phyloP scores from a whole-genome alignment of 177 flowering plant species.

The Vitis hybrid region DNA sequence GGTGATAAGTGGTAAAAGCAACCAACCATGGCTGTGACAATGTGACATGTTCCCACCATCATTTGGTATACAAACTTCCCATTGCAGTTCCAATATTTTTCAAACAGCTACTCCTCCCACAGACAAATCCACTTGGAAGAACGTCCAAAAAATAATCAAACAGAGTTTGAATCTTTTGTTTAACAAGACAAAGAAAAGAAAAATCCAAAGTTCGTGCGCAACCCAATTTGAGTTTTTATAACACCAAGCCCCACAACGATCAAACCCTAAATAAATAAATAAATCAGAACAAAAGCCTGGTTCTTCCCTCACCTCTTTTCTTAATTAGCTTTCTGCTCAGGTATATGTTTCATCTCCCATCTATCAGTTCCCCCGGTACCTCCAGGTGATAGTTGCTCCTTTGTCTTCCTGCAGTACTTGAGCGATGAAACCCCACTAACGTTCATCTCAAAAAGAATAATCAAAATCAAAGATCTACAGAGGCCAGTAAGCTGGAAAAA shows the following conservation, averaged over 20 bases:
- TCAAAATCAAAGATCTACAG: neutral
- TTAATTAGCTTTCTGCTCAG: neutral
- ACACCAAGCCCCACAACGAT: slow-evolving; percentile 13
- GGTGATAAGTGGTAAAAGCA: slow-evolving; percentile 8
- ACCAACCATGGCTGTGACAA: slow-evolving; percentile 11
- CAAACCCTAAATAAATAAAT: neutral
- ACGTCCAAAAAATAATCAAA: slow-evolving; percentile 15
- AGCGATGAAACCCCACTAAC: slow-evolving; percentile 2
- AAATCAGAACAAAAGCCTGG: too few species aligned
- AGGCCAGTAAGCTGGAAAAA: neutral
- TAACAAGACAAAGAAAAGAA: slow-evolving; percentile 14
- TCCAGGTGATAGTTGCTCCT: too few species aligned
- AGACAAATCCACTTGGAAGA: slow-evolving; percentile 13
- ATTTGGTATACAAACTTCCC: slow-evolving; percentile 1
- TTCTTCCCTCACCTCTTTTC: too few species aligned
- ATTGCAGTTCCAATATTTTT: slow-evolving; percentile 15
- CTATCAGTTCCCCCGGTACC: too few species aligned
- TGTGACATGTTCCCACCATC: slow-evolving; percentile 7
- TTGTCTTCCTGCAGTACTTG: neutral
- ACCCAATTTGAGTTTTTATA: neutral
- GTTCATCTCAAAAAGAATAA: neutral
- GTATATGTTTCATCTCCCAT: too few species aligned
- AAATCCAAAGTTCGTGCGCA: neutral
- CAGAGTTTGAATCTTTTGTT: neutral
- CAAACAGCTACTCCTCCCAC: slow-evolving; percentile 9